phyloP scores from a whole-genome alignment of 179 eudicot species.

The Silene coronaria region DNA sequence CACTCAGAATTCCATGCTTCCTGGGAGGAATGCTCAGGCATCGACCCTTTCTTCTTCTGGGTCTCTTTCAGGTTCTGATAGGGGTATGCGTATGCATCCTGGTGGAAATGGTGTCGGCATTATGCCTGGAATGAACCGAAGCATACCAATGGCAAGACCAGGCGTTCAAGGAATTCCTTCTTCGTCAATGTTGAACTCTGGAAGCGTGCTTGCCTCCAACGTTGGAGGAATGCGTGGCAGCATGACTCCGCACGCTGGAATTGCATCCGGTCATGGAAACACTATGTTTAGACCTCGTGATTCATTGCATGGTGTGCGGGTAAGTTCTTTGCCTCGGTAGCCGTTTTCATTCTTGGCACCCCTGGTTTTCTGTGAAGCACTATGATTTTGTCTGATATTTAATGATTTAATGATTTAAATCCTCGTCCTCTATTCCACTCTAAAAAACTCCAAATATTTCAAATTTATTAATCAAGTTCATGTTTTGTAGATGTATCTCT shows the following conservation, averaged over 20 bases:
- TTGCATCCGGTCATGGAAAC: conserved; percentile 59
- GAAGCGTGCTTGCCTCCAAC: conserved; percentile 46
- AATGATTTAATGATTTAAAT: too few relatives aligned
- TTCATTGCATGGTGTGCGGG: conserved; percentile 60
- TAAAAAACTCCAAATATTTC: too few relatives aligned
- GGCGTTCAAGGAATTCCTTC: conserved; percentile 64
- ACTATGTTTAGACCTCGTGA: conserved; percentile 67
- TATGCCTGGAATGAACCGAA: conserved; percentile 54
- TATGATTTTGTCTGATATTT: not conserved
- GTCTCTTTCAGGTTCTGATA: conserved; percentile 58
- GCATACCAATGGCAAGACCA: conserved; percentile 54
- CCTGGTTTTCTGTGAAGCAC: not conserved
- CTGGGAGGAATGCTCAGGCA: conserved; percentile 65
- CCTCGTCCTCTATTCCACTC: too few relatives aligned
- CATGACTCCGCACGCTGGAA: conserved; percentile 55
- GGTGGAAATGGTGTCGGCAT: conserved; percentile 60
- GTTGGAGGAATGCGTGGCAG: conserved; percentile 40
- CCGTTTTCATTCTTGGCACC: not conserved
- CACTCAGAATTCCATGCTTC: conserved; percentile 55
- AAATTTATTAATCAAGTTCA: too few relatives aligned
- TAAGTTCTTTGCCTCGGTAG: conserved; percentile 27
- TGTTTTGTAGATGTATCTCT: too few relatives aligned
- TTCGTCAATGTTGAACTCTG: conserved; percentile 61
- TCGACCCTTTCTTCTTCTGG: conserved; percentile 53
- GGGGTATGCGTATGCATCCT: conserved; percentile 56